Evolutionary conservation across 148 eudicot species (phyloP), one percentile per base, ranked within the genome.

Genomic region (Nyssa sinensis): DNA sequence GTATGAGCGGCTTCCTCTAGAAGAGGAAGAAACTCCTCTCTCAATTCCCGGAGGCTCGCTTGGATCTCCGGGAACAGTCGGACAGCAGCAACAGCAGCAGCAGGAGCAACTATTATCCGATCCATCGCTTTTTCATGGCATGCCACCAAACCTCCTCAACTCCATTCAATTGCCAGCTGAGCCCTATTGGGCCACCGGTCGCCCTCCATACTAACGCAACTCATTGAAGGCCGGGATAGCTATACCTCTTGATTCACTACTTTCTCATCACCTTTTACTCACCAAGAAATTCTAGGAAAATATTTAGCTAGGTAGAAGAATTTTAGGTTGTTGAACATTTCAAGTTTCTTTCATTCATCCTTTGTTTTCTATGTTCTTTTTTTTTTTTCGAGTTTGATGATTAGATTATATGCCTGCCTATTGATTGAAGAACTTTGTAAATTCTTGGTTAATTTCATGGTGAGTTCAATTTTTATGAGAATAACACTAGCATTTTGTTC

Each of bases 1-100:
- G 0, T 92, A 92, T 58, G 97, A 92, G 68, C 71, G 97, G 77
- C 82, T 92, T 16, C 97, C 97, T 0, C 77, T 92, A 0, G 97
- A 92, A n/a, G 94, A 92, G 21, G 97, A 92, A 3, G 92, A 84
- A 0, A 74, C 47, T 13, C 69, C 47, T 16, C 7, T 77, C 61
- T 81, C 78, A 24, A 72, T 89, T 83, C 87, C 75, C 32, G 87
- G 80, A 0, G 82, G 86, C 24, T 62, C 76, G 3, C 79, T 79
- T 47, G 91, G 84, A 10, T 78, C 84, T 7, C 90, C 89, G 1
- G 76, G 78, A 31, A 74, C 59, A 11, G 31, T 75, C 3, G 81
- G 84, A 21, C 79, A 82, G 17, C 83, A 81, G 13, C 81, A 80
- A 32, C 73, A 35, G 57, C 80, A 65, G 13, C 84, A 67, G 49